Evolutionary conservation across 306 rosid species (phyloP).

Genomic region (Corylus heterophylla): DNA sequence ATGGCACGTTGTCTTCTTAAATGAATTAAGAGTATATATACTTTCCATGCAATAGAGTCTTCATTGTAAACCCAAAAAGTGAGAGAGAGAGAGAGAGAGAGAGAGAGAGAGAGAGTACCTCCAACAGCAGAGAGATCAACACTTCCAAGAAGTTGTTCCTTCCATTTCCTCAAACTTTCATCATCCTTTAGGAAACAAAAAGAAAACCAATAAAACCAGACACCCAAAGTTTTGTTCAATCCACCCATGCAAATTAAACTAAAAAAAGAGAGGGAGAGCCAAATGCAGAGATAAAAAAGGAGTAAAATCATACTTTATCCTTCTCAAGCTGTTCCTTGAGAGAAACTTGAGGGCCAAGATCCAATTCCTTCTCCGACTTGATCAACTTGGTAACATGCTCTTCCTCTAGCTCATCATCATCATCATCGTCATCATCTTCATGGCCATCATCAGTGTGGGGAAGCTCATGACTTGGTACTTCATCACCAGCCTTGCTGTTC

Average conservation of each 20-base stretch:
- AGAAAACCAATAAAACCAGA: not conserved
- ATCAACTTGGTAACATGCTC: conserved; percentile 50
- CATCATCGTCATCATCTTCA: conserved; percentile 16
- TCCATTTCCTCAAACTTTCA: conserved; percentile 90
- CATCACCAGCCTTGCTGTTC: conserved; percentile 30
- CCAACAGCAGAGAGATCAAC: conserved; percentile 76
- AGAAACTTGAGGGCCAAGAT: conserved; percentile 78
- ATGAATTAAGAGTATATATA: not conserved
- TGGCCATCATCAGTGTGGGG: conserved; percentile 16
- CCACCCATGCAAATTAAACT: not conserved
- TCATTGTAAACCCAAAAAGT: not conserved
- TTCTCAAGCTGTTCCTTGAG: conserved; percentile 94
- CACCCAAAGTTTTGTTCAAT: not conserved
- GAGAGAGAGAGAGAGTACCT: conserved; percentile 41
- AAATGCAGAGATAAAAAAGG: no score
- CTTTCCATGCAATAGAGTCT: not conserved
- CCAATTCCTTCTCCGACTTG: conserved; percentile 45
- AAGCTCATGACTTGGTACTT: conserved; percentile 28
- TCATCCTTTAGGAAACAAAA: conserved; percentile 56
- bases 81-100: not conserved
- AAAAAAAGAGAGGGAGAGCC: conserved; percentile 11
- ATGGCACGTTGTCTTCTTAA: not conserved
- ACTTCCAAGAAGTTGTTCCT: conserved; percentile 80
- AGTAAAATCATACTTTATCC: conserved; percentile 54
- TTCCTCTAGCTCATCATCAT: conserved; percentile 39